Evolutionary conservation across 345 rosid species (phyloP).

Genomic region (Schrenkiella parvula): DNA sequence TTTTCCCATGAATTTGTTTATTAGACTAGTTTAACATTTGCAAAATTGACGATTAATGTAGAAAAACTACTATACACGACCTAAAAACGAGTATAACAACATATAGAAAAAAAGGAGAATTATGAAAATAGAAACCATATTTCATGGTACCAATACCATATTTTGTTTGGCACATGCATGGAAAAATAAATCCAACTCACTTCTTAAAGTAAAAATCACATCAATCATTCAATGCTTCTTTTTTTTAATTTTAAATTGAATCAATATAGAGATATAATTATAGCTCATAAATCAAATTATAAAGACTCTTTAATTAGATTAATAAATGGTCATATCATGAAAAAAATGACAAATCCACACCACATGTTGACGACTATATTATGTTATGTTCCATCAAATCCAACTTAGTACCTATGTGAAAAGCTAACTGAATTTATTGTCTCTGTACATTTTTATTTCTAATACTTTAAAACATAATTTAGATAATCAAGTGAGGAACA

Average conservation of each 20-base stretch:
- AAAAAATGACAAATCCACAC: slow-evolving; percentile 27
- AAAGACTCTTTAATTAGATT: slow-evolving; percentile 7
- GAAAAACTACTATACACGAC: not conserved
- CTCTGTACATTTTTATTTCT: not conserved
- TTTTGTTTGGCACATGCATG: slow-evolving; percentile 25
- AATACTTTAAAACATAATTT: not conserved
- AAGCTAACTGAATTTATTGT: slow-evolving; percentile 15
- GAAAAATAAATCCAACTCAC: slow-evolving; percentile 25
- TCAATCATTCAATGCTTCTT: slow-evolving; percentile 31
- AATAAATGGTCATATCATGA: slow-evolving; percentile 31
- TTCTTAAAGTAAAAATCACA: slow-evolving; percentile 33
- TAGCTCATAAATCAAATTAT: not conserved
- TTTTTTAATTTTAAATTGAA: not conserved
- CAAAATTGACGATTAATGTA: not conserved
- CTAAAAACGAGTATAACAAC: not conserved
- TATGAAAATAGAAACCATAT: slow-evolving; percentile 28
- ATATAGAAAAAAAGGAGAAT: not conserved
- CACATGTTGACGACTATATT: slow-evolving; percentile 31
- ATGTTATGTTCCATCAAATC: slow-evolving; percentile 35
- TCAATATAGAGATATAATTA: not conserved
- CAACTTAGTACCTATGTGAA: slow-evolving; percentile 25
- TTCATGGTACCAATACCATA: slow-evolving; percentile 33
- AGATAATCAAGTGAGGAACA: not conserved
- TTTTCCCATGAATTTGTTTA: not conserved
- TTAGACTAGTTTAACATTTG: not conserved